Evolutionary conservation across 768 basidiomycete species (phyloP).

Genomic region (Suillus tomentosus): DNA sequence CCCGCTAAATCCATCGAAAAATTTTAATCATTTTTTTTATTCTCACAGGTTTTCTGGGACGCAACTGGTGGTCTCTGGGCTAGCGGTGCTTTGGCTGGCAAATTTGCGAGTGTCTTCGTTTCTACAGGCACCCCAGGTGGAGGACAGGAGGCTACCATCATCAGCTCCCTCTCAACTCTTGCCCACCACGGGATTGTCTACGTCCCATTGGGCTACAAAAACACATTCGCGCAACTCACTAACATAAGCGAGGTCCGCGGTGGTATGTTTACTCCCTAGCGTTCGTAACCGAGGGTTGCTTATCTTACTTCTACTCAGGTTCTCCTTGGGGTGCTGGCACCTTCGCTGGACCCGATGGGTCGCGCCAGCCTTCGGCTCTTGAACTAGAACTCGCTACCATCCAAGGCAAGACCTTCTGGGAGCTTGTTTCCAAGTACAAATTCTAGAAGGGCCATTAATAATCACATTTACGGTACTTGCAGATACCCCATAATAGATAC

Average conservation of each 20-base stretch:
- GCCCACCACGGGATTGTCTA: conserved; percentile 72
- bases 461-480: not conserved
- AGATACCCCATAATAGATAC: not conserved
- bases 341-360: conserved; percentile 47
- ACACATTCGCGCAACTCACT: conserved; percentile 43
- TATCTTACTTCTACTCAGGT: conserved; percentile 39
- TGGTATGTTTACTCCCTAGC: conserved; percentile 42
- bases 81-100: conserved; percentile 64
- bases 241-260: conserved; percentile 55
- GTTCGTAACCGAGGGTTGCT: conserved; percentile 5
- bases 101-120: conserved; percentile 74
- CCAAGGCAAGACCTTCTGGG: conserved; percentile 58
- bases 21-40: conserved; percentile 7
- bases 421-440: conserved; percentile 43
- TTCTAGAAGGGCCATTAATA: conserved; percentile 12
- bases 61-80: conserved; percentile 69
- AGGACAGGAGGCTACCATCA: conserved; percentile 68
- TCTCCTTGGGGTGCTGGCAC: conserved; percentile 81
- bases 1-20: not conserved
- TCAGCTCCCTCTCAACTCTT: conserved; percentile 56
- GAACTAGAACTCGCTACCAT: conserved; percentile 53
- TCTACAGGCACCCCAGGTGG: conserved; percentile 73
- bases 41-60: conserved; percentile 69
- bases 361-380: conserved; percentile 47
- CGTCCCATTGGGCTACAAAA: conserved; percentile 72